phyloP scores from a whole-genome alignment of 2,329 filamentous ascomycete genomes.

The Monosporascus sp. region DNA sequence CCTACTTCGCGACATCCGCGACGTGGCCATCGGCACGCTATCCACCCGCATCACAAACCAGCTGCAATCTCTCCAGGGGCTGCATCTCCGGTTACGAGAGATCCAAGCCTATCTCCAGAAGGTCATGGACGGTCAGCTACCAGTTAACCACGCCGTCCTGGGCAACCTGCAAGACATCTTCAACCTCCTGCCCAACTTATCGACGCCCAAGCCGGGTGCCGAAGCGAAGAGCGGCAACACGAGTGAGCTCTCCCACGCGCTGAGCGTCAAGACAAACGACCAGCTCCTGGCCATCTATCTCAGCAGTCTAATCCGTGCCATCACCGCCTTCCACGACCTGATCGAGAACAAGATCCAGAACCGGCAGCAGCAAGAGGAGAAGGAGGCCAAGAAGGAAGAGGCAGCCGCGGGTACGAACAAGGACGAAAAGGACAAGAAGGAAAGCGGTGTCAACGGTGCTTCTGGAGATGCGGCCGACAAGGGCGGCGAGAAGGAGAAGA shows the following conservation, averaged over 20 bases:
- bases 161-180: conserved; percentile 99
- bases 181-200: conserved; percentile 94
- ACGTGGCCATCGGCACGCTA: conserved; percentile 93
- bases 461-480: conserved; percentile 30
- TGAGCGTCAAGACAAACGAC: conserved; percentile 99
- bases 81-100: conserved; percentile 90
- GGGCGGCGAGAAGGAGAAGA: conserved; percentile 36
- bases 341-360: conserved; percentile 99
- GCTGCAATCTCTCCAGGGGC: conserved; percentile 91
- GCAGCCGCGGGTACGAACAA: conserved; percentile 44
- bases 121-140: conserved; percentile 85
- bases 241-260: conserved; percentile 85
- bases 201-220: conserved; percentile 65
- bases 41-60: conserved; percentile 97
- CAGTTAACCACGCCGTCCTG: conserved; percentile 94
- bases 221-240: conserved; percentile 53
- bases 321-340: conserved; percentile 97
- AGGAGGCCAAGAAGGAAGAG: conserved; percentile 72
- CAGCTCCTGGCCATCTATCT: conserved; percentile 98
- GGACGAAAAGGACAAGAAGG: conserved; percentile 49
- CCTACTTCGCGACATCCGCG: conserved; percentile 92
- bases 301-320: conserved; percentile 91
- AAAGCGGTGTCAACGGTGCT: conserved; percentile 53
- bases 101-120: conserved; percentile 95
- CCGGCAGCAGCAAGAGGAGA: conserved; percentile 92